Evolutionary conservation across 2,329 filamentous ascomycete genomes (phyloP), one percentile per base, ranked within the genome.

Genomic region (Cryphonectria radicalis): DNA sequence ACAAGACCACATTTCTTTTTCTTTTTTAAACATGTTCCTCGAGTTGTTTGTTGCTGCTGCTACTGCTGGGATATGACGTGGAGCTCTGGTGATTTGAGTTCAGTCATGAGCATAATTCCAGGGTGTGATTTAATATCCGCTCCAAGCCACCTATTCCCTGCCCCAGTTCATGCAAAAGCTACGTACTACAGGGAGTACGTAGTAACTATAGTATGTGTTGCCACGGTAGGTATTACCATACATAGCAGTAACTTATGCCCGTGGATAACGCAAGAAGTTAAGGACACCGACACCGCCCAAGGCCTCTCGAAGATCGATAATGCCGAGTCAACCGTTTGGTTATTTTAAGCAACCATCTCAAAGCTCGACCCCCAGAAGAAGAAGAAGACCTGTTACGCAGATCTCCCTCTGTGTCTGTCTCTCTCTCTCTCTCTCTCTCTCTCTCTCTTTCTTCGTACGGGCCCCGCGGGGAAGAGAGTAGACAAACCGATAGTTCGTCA

Each of bases 111-210:
- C 59, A 62, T 62, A 62, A 62, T 25, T 8, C 59, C 59, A 35
- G 32, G 59, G 59, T 40, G 35, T 40, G 19, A 62, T 40, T 40
- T 62, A 62, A 62, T 62, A 62, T 62, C 59, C 59, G 59, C 35
- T n/a, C 19, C 32, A 62, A 37, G 14, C 32, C 35, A 40, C 22
- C 35, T 6, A 10, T 14, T n/a, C 59, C 59, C 59, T 62, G 59
- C 10, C 53, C 25, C 25, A 59, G 4, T 62, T 40, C 28, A 62
- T 62, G 59, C 59, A 35, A 17, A 22, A 14, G n/a, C 46, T 10
- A 50, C 46, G 46, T 50, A 50, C 43, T 17, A 50, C 7, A 50
- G 46, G 43, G 43, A 50, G 46, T 50, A 50, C 19, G 19, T 50
- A n/a, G 42, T 22, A 22, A 46, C 17, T 46, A 22, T 46, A 46